These are phyloP conservation scores for Neoboletus subvelutipes DNA, from an alignment of 768 basidiomycete species.

Conservation along the genomic window DNA sequence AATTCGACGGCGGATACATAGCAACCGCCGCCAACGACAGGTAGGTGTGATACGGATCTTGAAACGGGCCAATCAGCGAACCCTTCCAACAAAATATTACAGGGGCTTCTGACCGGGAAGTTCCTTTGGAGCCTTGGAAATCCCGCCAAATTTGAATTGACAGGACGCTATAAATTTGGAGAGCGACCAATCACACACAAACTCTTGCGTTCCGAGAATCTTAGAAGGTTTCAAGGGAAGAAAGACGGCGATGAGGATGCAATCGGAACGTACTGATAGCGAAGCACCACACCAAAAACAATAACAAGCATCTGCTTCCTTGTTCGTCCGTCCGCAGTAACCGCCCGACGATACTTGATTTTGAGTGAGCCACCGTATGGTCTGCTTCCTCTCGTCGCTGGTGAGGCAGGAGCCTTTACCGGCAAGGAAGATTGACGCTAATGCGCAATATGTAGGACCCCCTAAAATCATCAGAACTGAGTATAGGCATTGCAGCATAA, in stretches of 20 bases:
- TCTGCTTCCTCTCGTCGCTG: slow-evolving; percentile 45
- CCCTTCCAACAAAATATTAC: not conserved
- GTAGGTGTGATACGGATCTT: slow-evolving; percentile 96
- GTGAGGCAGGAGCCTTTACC: slow-evolving; percentile 25
- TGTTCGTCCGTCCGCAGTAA: slow-evolving; percentile 85
- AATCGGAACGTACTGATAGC: slow-evolving; percentile 52
- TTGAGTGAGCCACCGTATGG: slow-evolving; percentile 74
- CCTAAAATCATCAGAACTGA: slow-evolving; percentile 43
- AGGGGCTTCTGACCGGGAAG: slow-evolving; percentile 57
- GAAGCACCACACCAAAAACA: slow-evolving; percentile 94
- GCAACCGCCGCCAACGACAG: slow-evolving; percentile 80
- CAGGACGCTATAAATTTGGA: slow-evolving; percentile 66
- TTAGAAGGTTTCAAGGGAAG: slow-evolving; percentile 28
- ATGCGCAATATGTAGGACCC: slow-evolving; percentile 90
- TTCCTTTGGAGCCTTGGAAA: slow-evolving; percentile 80
- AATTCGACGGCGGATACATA: slow-evolving; percentile 50
- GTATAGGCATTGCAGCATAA: not conserved
- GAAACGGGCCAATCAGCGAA: slow-evolving; percentile 13
- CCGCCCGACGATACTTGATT: slow-evolving; percentile 71
- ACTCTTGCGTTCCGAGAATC: slow-evolving; percentile 64
- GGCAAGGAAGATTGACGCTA: slow-evolving; percentile 70
- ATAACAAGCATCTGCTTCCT: slow-evolving; percentile 91
- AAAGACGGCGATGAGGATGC: not conserved
- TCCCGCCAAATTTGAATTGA: slow-evolving; percentile 88
- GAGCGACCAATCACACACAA: slow-evolving; percentile 59